A percentile compares a stretch with the other conserved stretches of the same genome.
phyloP scores from a whole-genome alignment of 495 filamentous ascomycete species.

The Penicillium goetzii region DNA sequence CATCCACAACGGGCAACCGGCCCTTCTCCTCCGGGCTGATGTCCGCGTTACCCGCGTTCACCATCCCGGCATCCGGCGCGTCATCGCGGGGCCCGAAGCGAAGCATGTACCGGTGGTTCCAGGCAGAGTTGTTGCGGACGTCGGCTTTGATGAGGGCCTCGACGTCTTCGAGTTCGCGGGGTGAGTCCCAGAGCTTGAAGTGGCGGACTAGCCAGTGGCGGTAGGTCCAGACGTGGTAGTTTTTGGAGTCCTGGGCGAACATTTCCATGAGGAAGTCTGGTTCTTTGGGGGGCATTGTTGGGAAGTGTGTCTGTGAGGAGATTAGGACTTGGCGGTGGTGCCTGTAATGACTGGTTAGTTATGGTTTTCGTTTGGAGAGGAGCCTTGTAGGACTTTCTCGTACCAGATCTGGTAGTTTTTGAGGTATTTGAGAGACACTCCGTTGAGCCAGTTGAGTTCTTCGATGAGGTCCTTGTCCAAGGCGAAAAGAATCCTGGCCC shows the following conservation, averaged over 20 bases:
- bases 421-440: constrained; percentile 75
- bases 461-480: constrained; percentile 66
- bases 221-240: constrained; percentile 99
- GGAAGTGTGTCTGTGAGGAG: constrained; percentile 58
- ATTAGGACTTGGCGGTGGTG: constrained; percentile 90
- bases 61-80: constrained; percentile 48
- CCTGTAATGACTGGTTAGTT: constrained; percentile 45
- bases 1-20: constrained; percentile 51
- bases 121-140: constrained; percentile 93
- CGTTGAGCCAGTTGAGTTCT: constrained; percentile 85
- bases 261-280: constrained; percentile 75
- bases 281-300: constrained; percentile 63
- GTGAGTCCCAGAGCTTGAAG: constrained; percentile 70
- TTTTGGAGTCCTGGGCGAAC: constrained; percentile 87
- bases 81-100: constrained; percentile 66
- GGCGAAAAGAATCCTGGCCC: constrained; percentile 72
- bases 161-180: constrained; percentile 68
- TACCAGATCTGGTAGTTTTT: constrained; percentile 99
- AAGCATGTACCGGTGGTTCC: constrained; percentile 94
- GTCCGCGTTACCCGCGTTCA: constrained; percentile 38
- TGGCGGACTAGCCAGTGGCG: constrained; percentile 88
- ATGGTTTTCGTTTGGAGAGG: neutral
- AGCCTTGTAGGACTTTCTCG: neutral
- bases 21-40: constrained; percentile 49
- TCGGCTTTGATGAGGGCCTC: constrained; percentile 73